Evolutionary conservation across 331 rosid species (phyloP).

Genomic region (Cydonia oblonga): DNA sequence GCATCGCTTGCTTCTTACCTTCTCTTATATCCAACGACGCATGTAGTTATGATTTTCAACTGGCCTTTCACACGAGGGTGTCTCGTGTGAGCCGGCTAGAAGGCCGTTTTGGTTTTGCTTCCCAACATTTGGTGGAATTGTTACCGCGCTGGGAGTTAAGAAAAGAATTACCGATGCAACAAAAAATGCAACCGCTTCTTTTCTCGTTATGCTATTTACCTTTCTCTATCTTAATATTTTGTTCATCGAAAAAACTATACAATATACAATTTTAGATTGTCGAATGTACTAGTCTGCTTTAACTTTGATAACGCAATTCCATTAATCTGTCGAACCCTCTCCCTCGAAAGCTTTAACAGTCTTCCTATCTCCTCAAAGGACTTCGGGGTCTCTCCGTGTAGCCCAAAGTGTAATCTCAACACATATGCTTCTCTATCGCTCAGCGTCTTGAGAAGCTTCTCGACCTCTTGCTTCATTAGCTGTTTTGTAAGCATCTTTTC

Average conservation of each 20-base stretch:
- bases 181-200: not conserved
- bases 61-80: not conserved
- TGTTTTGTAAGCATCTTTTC: constrained; percentile 45
- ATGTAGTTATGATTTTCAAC: not conserved
- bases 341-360: constrained; percentile 50
- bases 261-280: constrained; percentile 30
- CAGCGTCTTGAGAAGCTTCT: constrained; percentile 38
- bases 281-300: constrained; percentile 13
- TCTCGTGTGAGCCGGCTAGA: not conserved
- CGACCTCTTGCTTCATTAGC: constrained; percentile 38
- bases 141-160: not conserved
- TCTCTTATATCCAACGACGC: not conserved
- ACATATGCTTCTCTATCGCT: constrained; percentile 49
- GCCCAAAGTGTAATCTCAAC: constrained; percentile 48
- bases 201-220: not conserved
- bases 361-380: constrained; percentile 67
- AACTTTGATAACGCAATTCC: constrained; percentile 46
- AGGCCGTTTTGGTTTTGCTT: too few species aligned
- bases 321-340: constrained; percentile 51
- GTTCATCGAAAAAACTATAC: constrained; percentile 20
- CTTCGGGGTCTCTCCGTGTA: constrained; percentile 39
- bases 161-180: not conserved
- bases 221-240: not conserved
- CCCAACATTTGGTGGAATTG: not conserved
- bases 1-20: not conserved